Evolutionary conservation across 164 flowering plant species (phyloP).

Genomic region (Chimonanthus praecox): DNA sequence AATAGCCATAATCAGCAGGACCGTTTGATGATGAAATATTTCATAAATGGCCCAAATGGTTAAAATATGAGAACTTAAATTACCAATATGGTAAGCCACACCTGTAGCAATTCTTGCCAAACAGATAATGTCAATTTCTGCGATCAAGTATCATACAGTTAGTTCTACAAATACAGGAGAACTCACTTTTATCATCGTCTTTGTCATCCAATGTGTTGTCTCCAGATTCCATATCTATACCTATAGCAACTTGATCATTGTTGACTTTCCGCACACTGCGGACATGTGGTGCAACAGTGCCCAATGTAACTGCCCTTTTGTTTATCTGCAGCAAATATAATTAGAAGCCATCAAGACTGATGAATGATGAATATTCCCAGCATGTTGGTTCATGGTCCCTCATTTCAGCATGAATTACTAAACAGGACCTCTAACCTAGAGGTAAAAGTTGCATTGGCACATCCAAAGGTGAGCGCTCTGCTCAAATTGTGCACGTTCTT

Average conservation of each 20-base stretch:
- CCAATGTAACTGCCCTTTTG: constrained; percentile 51
- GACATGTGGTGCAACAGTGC: constrained; percentile 61
- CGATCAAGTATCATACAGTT: neutral
- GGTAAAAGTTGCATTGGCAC: neutral
- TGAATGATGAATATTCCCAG: too few relatives aligned
- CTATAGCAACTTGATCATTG: constrained; percentile 87
- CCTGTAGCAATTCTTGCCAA: neutral
- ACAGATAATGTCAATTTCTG: neutral
- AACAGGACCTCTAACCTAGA: neutral
- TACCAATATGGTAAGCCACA: neutral
- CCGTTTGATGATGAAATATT: neutral
- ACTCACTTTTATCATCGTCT: constrained; percentile 93
- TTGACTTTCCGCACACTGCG: constrained; percentile 74
- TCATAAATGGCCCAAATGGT: neutral
- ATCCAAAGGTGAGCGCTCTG: neutral
- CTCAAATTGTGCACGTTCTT: neutral
- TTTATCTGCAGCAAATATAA: constrained; percentile 41
- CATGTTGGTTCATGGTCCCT: neutral
- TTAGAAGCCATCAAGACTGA: neutral
- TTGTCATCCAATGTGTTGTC: constrained; percentile 47
- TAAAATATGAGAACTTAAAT: too few relatives aligned
- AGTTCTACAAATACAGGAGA: neutral
- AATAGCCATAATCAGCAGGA: neutral
- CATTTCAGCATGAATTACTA: neutral
- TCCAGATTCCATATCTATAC: constrained; percentile 61